Evolutionary conservation across 208 protist species (phyloP).

Genomic region (Wallacemonas sp.): DNA sequence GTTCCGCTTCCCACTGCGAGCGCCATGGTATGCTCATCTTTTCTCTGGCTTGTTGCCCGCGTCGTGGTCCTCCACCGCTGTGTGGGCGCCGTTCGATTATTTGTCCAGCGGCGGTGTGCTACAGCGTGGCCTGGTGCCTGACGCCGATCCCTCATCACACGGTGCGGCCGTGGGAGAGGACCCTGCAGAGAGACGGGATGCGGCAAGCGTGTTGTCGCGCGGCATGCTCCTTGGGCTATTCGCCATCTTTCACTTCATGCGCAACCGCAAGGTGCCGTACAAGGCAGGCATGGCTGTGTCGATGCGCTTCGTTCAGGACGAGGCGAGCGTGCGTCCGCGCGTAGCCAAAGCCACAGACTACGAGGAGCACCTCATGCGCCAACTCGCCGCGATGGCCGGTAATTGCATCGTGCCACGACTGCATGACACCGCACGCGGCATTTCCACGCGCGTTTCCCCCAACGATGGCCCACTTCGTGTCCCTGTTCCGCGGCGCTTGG

Average conservation of each 20-base stretch:
- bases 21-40: conserved; percentile 50
- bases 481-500: not conserved
- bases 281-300: conserved; percentile 35
- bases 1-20: conserved; percentile 68
- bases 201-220: not conserved
- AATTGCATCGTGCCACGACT: conserved; percentile 30
- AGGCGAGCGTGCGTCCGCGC: conserved; percentile 15
- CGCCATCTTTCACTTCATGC: conserved; percentile 40
- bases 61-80: conserved; percentile 24
- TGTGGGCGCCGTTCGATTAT: conserved; percentile 20
- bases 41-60: conserved; percentile 43
- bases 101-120: conserved; percentile 3
- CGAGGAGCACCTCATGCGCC: conserved; percentile 66
- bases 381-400: conserved; percentile 35
- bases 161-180: not conserved
- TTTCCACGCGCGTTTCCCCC: not conserved
- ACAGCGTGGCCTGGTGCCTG: too few relatives aligned
- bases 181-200: not conserved
- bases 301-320: conserved; percentile 19
- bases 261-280: conserved; percentile 66
- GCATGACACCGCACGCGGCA: conserved; percentile 2
- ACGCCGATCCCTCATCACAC: too few relatives aligned
- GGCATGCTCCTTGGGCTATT: conserved; percentile 37
- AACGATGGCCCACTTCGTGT: not conserved
- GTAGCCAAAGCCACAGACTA: conserved; percentile 33